A percentile compares a stretch with the other conserved stretches of the same genome.
Evolutionary conservation across 768 basidiomycete species (phyloP).

Genomic region (Suillus luteus): DNA sequence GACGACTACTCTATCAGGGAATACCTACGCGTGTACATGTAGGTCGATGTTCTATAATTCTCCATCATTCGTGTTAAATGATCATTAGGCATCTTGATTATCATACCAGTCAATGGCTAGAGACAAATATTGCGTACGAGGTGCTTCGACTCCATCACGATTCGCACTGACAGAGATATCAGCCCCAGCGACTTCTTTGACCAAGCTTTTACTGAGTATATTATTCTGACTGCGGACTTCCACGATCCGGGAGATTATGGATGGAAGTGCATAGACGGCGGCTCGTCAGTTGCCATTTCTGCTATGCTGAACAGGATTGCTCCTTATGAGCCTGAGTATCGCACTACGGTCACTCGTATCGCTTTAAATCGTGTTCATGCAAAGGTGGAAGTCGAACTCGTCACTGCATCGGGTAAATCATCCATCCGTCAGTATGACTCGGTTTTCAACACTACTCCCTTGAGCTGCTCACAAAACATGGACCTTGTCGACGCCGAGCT

Average conservation of each 20-base stretch:
- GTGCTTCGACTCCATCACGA: neutral
- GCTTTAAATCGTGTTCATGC: neutral
- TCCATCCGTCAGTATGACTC: neutral
- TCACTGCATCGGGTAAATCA: neutral
- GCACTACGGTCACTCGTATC: neutral
- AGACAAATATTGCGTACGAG: neutral
- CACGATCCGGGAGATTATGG: neutral
- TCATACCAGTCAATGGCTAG: conserved; percentile 3
- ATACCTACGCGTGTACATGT: conserved; percentile 2
- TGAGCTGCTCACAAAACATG: neutral
- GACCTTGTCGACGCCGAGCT: neutral
- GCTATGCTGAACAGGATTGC: conserved; percentile 5
- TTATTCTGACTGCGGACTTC: neutral
- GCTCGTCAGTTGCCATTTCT: conserved; percentile 2
- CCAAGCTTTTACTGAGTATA: neutral
- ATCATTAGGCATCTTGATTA: conserved; percentile 2
- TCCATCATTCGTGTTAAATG: neutral
- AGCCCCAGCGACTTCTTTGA: neutral
- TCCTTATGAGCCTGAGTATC: neutral
- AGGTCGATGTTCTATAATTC: neutral
- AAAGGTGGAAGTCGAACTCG: neutral
- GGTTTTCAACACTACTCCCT: conserved; percentile 3
- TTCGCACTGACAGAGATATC: neutral
- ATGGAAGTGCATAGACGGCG: conserved; percentile 4
- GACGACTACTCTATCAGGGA: neutral